Evolutionary conservation across 805 yeast species (phyloP).

Genomic region (Suhomyces pyralidae): DNA sequence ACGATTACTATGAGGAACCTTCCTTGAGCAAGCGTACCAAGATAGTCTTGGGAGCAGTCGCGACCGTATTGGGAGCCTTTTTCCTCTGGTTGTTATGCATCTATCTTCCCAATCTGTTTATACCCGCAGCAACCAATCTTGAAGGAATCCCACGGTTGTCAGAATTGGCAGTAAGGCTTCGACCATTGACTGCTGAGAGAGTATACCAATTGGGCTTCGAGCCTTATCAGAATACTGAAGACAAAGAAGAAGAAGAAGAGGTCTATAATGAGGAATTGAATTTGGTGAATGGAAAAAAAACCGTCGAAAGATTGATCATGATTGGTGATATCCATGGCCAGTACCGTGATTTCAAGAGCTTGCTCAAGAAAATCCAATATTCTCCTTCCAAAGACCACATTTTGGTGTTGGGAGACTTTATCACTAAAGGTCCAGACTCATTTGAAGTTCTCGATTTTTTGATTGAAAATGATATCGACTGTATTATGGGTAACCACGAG

Average conservation of each 20-base stretch:
- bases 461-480: conserved; percentile 54
- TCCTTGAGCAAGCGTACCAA: conserved; percentile 11
- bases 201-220: conserved; percentile 15
- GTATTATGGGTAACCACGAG: conserved; percentile 91
- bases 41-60: conserved; percentile 11
- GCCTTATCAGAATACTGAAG: conserved; percentile 3
- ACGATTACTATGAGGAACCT: conserved; percentile 16
- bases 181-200: conserved; percentile 20
- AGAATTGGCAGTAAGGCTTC: conserved; percentile 21
- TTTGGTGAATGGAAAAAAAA: background rate
- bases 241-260: conserved; percentile 2
- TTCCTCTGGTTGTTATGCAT: conserved; percentile 30
- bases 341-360: conserved; percentile 48
- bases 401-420: conserved; percentile 78
- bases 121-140: conserved; percentile 31
- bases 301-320: conserved; percentile 52
- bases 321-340: conserved; percentile 92
- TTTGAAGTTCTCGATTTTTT: conserved; percentile 58
- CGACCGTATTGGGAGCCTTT: conserved; percentile 10
- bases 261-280: background rate
- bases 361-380: conserved; percentile 51
- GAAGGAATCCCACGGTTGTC: conserved; percentile 23
- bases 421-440: conserved; percentile 81
- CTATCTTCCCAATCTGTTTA: conserved; percentile 30
- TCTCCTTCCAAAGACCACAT: conserved; percentile 53